Percentiles rank a stretch among this genome's conserved stretches.
Evolutionary conservation across 129 eudicot genomes (phyloP).

Genomic region (sunflower (Helianthus annuus)): DNA sequence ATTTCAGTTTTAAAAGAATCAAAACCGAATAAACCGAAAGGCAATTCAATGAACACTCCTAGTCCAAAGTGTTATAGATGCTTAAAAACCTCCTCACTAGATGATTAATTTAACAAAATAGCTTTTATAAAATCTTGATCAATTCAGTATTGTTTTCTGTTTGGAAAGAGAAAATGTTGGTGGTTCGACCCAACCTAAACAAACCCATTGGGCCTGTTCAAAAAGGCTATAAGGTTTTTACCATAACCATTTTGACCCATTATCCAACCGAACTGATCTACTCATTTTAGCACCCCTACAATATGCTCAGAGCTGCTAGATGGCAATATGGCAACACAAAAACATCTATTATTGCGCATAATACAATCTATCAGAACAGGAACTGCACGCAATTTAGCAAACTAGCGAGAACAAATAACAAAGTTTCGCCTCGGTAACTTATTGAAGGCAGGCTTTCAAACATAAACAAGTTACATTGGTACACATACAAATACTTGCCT

Average conservation of each 20-base stretch:
- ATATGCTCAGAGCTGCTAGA: background rate
- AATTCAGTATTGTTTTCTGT: too few relatives aligned
- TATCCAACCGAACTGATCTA: background rate
- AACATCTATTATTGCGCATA: background rate
- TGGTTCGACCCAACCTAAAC: too few relatives aligned
- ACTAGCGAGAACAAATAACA: background rate
- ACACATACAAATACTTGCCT: background rate
- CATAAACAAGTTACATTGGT: slow-evolving; percentile 4
- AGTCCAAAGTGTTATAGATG: too few relatives aligned
- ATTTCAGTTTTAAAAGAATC: too few relatives aligned
- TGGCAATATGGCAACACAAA: background rate
- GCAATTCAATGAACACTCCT: too few relatives aligned
- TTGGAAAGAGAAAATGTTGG: too few relatives aligned
- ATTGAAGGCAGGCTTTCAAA: background rate
- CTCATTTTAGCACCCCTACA: background rate
- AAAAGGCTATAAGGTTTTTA: too few relatives aligned
- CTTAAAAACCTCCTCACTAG: too few relatives aligned
- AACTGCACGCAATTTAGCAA: background rate
- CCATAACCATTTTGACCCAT: background rate
- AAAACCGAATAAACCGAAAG: too few relatives aligned
- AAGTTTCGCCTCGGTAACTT: background rate
- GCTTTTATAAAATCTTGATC: too few relatives aligned
- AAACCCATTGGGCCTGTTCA: too few relatives aligned
- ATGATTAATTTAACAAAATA: too few relatives aligned
- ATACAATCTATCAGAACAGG: background rate